Evolutionary conservation across 2,329 filamentous ascomycete species (phyloP).

Genomic region (Pseudocercospora fijiensis): DNA sequence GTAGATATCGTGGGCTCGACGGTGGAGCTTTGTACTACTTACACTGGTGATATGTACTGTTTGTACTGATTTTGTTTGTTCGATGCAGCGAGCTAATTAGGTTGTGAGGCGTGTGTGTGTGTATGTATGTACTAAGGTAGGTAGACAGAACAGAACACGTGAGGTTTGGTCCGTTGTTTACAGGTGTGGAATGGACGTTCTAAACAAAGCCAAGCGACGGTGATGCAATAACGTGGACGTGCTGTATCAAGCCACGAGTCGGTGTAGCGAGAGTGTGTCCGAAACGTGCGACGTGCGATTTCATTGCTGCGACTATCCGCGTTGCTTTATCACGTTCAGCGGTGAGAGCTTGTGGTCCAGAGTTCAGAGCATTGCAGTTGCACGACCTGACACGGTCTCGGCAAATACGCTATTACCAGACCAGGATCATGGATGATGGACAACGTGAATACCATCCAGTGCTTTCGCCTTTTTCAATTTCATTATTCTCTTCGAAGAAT

Average conservation of each 20-base stretch:
- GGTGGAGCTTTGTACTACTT: background rate
- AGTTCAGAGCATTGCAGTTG: constrained; percentile 1
- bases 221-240: background rate
- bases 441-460: background rate
- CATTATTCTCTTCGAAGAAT: constrained; percentile 1
- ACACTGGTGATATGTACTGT: background rate
- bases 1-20: too few species aligned
- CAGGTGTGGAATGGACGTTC: background rate
- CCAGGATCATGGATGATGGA: background rate
- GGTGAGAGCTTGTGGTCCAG: background rate
- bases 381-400: background rate
- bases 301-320: background rate
- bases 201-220: background rate
- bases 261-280: background rate
- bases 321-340: too few species aligned
- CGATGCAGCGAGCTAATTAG: background rate
- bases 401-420: background rate
- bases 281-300: background rate
- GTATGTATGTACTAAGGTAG: background rate
- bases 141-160: background rate
- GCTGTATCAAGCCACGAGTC: background rate
- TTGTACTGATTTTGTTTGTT: background rate
- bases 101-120: background rate
- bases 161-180: background rate
- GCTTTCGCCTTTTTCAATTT: background rate